Conservation (phyloP, 257 asterid species). For the Lithospermum erythrorhizon region DNA sequence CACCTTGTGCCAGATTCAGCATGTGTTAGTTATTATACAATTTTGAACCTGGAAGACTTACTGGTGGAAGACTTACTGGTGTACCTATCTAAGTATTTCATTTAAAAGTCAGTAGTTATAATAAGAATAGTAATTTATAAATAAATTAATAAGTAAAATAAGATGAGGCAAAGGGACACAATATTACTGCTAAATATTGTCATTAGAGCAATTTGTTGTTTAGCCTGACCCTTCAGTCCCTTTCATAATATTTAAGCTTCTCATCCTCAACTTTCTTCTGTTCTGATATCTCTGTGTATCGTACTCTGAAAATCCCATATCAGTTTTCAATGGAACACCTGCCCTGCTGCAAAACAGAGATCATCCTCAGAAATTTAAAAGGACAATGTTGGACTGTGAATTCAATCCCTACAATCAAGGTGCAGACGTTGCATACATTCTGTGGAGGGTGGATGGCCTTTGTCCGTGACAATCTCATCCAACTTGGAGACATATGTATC, state of each 20-base stretch:
- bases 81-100: too few species aligned
- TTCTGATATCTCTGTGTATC: conserved; percentile 12
- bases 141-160: too few species aligned
- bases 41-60: too few species aligned
- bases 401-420: conserved; percentile 73
- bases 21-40: too few species aligned
- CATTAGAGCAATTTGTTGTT: background rate
- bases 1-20: too few species aligned
- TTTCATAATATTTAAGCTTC: background rate
- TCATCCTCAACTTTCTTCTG: conserved; percentile 6
- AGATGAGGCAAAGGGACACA: background rate
- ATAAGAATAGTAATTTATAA: too few species aligned
- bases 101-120: too few species aligned
- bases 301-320: conserved; percentile 69
- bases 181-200: background rate
- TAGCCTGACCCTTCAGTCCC: conserved; percentile 1
- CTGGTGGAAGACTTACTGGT: too few species aligned
- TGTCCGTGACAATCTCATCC: conserved; percentile 75
- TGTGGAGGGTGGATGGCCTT: conserved; percentile 99
- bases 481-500: conserved; percentile 90
- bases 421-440: conserved; percentile 74
- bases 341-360: conserved; percentile 63
- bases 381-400: conserved; percentile 85
- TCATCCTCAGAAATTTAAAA: conserved; percentile 53
- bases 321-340: conserved; percentile 74